Evolutionary conservation across 306 rosid genomes (phyloP).

Genomic region (Ormosia semicastrata): DNA sequence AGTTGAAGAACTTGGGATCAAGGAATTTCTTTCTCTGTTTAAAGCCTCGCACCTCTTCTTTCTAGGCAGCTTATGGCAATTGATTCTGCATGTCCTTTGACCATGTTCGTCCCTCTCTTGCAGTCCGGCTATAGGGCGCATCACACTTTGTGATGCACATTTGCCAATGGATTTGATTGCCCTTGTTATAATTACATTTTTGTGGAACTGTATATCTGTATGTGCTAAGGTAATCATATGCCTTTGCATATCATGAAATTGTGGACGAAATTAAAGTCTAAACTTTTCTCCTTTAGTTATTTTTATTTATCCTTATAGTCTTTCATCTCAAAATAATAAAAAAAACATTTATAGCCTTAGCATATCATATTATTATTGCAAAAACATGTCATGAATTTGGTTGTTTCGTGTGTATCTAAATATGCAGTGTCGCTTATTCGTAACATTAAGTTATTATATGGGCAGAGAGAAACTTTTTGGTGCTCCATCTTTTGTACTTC

Average conservation of each 20-base stretch:
- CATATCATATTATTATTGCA: neutral
- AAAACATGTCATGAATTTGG: neutral
- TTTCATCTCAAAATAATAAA: too few species aligned
- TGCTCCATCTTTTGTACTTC: too few species aligned
- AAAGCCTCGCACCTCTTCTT: slow-evolving; percentile 21
- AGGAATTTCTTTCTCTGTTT: slow-evolving; percentile 66
- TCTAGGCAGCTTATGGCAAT: slow-evolving; percentile 15
- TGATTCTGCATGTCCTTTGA: slow-evolving; percentile 28
- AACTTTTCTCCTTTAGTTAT: neutral
- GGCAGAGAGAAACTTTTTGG: too few species aligned
- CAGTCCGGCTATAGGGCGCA: neutral
- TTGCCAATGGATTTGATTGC: neutral
- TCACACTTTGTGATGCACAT: neutral
- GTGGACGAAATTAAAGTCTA: neutral
- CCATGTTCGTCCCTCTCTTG: slow-evolving; percentile 23
- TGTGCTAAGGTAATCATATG: too few species aligned
- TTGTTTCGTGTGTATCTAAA: too few species aligned
- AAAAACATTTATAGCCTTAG: neutral
- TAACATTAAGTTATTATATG: too few species aligned
- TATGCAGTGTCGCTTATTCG: too few species aligned
- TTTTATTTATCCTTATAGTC: neutral
- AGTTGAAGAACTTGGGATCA: slow-evolving; percentile 54
- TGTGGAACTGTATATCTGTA: neutral
- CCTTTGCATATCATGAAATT: too few species aligned
- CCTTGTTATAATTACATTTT: neutral